phyloP scores from a whole-genome alignment of 2,329 filamentous ascomycete species.

The Onygenales sp. region DNA sequence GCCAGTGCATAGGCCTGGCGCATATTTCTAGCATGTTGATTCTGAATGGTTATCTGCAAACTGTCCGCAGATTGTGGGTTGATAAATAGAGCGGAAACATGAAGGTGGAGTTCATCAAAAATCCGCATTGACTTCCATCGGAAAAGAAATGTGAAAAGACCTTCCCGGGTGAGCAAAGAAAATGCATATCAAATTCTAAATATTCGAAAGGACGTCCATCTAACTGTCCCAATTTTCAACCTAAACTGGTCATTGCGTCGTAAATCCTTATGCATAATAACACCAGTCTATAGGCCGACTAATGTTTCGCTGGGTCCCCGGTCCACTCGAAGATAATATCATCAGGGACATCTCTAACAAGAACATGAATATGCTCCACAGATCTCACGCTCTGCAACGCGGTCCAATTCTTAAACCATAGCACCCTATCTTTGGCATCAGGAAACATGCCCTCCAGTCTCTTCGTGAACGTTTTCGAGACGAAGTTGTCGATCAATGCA shows the following conservation, averaged over 20 bases:
- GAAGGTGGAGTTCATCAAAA: no score
- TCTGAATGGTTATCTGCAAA: no score
- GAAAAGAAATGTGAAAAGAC: no score
- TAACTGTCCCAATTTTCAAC: neutral
- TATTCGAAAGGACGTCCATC: no score
- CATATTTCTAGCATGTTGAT: no score
- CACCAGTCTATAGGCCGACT: neutral
- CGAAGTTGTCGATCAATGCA: conserved; percentile 40
- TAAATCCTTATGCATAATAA: no score
- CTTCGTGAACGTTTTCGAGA: conserved; percentile 40
- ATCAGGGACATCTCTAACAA: conserved; percentile 41
- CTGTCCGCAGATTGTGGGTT: no score
- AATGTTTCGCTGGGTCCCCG: conserved; percentile 18
- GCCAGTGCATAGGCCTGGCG: no score
- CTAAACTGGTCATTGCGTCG: neutral
- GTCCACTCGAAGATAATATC: conserved; percentile 37
- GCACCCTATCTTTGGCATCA: conserved; percentile 36
- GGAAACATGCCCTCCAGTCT: conserved; percentile 29
- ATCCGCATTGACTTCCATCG: no score
- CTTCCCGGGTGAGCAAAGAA: no score
- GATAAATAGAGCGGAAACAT: no score
- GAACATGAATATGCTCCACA: conserved; percentile 48
- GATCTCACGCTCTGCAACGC: conserved; percentile 51
- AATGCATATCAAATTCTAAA: no score
- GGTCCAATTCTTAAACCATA: conserved; percentile 59